These are phyloP conservation scores for Sarcomyxa edulis DNA, from an alignment of 768 basidiomycete genomes.

Conservation along the genomic window DNA sequence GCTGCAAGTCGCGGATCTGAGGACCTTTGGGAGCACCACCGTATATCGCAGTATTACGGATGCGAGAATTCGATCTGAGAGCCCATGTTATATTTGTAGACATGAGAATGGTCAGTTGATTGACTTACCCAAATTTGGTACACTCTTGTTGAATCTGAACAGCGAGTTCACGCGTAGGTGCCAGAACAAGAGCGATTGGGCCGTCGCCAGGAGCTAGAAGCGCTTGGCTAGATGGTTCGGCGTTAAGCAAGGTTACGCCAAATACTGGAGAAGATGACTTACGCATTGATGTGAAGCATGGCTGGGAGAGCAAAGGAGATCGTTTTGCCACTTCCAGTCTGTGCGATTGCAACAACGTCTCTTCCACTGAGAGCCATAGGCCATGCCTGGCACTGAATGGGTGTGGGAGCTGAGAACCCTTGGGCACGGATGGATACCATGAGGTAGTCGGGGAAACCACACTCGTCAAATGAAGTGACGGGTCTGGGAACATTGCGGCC, in stretches of 20 bases:
- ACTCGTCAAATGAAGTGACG: constrained; percentile 88
- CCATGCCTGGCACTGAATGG: constrained; percentile 99
- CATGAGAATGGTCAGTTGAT: constrained; percentile 1
- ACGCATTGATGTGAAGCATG: constrained; percentile 99
- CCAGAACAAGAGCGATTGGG: constrained; percentile 93
- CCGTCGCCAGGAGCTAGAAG: constrained; percentile 92
- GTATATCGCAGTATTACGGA: constrained; percentile 98
- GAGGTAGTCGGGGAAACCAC: constrained; percentile 94
- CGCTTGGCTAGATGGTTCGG: constrained; percentile 60
- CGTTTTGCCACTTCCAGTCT: constrained; percentile 98
- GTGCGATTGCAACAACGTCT: constrained; percentile 94
- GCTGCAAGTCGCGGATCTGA: constrained; percentile 95
- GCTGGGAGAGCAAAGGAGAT: constrained; percentile 98
- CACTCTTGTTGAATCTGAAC: constrained; percentile 99
- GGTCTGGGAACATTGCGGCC: constrained; percentile 87
- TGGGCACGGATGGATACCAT: constrained; percentile 91
- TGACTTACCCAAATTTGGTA: constrained; percentile 87
- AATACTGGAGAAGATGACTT: constrained; percentile 22
- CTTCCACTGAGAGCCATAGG: constrained; percentile 96
- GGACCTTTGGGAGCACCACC: constrained; percentile 98
- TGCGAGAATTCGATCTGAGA: constrained; percentile 78
- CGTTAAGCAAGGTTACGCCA: constrained; percentile 4
- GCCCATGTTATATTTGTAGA: too few species aligned
- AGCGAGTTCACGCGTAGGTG: constrained; percentile 96
- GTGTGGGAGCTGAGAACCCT: constrained; percentile 86